Evolutionary conservation across 2,329 filamentous ascomycete genomes (phyloP), one percentile per base, ranked within the genome.

Genomic region (Tolypocladium paradoxum): DNA sequence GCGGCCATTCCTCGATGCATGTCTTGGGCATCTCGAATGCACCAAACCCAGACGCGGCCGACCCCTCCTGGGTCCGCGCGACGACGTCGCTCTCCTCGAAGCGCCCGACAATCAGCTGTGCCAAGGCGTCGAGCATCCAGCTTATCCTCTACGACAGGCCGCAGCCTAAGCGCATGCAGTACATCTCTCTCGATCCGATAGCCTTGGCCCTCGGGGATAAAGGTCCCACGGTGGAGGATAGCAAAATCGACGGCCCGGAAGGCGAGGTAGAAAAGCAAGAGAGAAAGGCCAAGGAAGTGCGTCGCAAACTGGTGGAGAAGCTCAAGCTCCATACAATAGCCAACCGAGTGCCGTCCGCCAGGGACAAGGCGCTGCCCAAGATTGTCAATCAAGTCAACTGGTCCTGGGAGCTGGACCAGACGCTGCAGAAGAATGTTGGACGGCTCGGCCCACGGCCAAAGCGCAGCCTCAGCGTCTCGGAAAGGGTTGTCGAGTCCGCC

Each of bases 351-450:
- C 82, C 85, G 2, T 93, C 92, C 1, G 81, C 84, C 55, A 92
- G 96, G 62, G 93, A 99, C 67, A 79, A 83, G 56, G 86, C 88
- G 1, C 74, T 99, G 33, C 79, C 85, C 5, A 83, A 82, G 53
- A 91, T 97, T 54, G 81, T 96, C 59, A 90, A 91, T 61, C 92
- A 97, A 70, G 87, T 97, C 66, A 99, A 99, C 64, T 99, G 93
- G 77, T 90, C 91, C 0, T 90, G 85, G 73, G 95, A 99, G 68
- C 77, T 99, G 54, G 86, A 93, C 57, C 79, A 84, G 60, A 75
- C 96, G 38, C 75, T 99, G 60, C 90, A 96, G 62, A 92, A 87
- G 65, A 99, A 97, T 62, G 87, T 90, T 45, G 83, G 85, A n/a
- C 76, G 92, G 37, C 83, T 99, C 49, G 88, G 90, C 0, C 82